phyloP scores from a whole-genome alignment of 257 asterid genomes.

The Agastache rugosa region DNA sequence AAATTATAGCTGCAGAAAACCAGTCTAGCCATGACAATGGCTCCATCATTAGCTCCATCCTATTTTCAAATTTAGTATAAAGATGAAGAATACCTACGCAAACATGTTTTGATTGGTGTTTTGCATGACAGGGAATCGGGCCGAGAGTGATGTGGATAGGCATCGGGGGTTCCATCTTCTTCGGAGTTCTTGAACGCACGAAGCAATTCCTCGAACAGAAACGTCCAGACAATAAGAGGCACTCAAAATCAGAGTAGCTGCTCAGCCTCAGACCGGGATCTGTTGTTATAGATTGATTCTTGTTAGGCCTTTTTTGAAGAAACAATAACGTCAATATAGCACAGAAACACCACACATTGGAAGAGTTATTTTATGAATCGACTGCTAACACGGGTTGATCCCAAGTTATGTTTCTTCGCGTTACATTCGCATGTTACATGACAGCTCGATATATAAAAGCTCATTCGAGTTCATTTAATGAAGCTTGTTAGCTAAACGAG shows the following conservation, averaged over 20 bases:
- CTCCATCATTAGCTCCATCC: too few relatives aligned
- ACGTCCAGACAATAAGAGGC: slow-evolving; percentile 49
- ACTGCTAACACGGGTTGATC: background rate
- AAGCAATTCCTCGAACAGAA: slow-evolving; percentile 69
- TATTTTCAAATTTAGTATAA: background rate
- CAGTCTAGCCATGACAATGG: too few relatives aligned
- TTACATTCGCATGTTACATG: too few relatives aligned
- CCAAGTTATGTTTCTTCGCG: too few relatives aligned
- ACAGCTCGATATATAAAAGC: too few relatives aligned
- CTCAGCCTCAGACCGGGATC: background rate
- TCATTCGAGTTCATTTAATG: too few relatives aligned
- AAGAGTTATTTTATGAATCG: background rate
- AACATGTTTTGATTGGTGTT: slow-evolving; percentile 17
- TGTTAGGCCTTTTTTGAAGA: slow-evolving; percentile 26
- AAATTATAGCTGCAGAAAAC: background rate
- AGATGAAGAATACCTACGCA: background rate
- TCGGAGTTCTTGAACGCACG: slow-evolving; percentile 88
- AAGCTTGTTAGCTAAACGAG: too few relatives aligned
- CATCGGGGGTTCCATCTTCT: slow-evolving; percentile 96
- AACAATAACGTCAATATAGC: background rate
- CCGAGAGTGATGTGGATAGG: slow-evolving; percentile 99
- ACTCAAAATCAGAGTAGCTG: slow-evolving; percentile 35
- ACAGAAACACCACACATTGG: background rate
- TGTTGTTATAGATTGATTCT: slow-evolving; percentile 29
- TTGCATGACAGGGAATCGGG: slow-evolving; percentile 71